These are phyloP conservation scores for Monosporascus ibericus DNA, from an alignment of 2,329 filamentous ascomycete species.

Conservation along the genomic window DNA sequence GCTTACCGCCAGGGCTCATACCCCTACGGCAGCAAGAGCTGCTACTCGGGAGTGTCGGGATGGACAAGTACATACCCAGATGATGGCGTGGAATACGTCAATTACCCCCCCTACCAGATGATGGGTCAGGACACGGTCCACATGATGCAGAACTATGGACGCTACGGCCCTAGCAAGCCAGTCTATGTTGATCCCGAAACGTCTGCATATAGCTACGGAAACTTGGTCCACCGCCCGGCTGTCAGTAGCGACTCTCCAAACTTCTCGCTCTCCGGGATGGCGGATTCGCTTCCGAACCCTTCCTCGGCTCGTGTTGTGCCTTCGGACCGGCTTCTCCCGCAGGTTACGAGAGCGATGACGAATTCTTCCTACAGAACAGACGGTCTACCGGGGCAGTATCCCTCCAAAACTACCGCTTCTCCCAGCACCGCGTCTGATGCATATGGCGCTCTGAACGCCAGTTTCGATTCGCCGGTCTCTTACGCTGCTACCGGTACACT, in stretches of 20 bases:
- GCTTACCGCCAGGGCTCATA: constrained; percentile 28
- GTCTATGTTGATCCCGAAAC: constrained; percentile 31
- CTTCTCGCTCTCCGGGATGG: constrained; percentile 36
- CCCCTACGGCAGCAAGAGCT: constrained; percentile 25
- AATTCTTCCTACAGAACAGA: constrained; percentile 26
- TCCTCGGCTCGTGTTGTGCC: constrained; percentile 18
- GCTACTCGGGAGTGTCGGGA: constrained; percentile 27
- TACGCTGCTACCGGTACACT: constrained; percentile 14
- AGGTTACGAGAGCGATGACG: constrained; percentile 26
- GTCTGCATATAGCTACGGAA: constrained; percentile 26
- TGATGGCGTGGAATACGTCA: constrained; percentile 32
- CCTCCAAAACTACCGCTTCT: constrained; percentile 4
- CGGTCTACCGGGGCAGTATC: constrained; percentile 17
- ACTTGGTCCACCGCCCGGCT: constrained; percentile 31
- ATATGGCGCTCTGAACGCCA: constrained; percentile 20
- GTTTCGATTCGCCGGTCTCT: constrained; percentile 12
- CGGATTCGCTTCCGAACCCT: constrained; percentile 30
- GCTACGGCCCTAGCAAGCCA: constrained; percentile 20
- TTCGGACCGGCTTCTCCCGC: constrained; percentile 28
- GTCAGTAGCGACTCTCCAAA: constrained; percentile 26
- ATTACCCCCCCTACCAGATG: constrained; percentile 28
- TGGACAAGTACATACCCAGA: constrained; percentile 31
- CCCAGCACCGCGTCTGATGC: constrained; percentile 17
- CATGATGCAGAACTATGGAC: constrained; percentile 26
- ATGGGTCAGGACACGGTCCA: constrained; percentile 27